These are phyloP conservation scores for Yamadazyma takamatsuzukensis DNA, from an alignment of 805 yeast genomes.

Conservation along the genomic window DNA sequence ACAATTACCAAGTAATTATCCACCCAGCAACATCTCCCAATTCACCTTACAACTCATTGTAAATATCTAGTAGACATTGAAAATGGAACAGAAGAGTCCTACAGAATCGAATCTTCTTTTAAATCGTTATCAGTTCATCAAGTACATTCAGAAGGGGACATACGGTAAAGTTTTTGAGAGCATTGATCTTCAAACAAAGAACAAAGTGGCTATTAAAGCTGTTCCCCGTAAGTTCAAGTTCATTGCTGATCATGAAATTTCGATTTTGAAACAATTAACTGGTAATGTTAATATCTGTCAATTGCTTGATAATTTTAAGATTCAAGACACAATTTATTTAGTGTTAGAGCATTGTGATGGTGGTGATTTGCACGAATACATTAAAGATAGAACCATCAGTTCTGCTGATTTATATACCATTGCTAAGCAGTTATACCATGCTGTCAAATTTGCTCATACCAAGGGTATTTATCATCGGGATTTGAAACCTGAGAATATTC, in stretches of 20 bases:
- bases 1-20: too few species aligned
- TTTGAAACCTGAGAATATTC: constrained; percentile 69
- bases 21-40: too few species aligned
- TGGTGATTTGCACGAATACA: constrained; percentile 11
- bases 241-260: constrained; percentile 55
- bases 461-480: constrained; percentile 66
- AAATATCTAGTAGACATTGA: constrained; percentile 8
- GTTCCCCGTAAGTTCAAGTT: constrained; percentile 20
- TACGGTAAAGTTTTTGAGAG: constrained; percentile 62
- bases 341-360: constrained; percentile 59
- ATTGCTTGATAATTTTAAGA: constrained; percentile 55
- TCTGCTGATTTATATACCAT: constrained; percentile 30
- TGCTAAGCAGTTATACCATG: constrained; percentile 49
- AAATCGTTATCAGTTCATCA: constrained; percentile 40
- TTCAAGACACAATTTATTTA: constrained; percentile 47
- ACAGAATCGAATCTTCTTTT: too few species aligned
- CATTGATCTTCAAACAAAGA: constrained; percentile 27
- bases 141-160: constrained; percentile 53
- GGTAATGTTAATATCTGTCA: constrained; percentile 54
- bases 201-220: constrained; percentile 52
- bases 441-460: constrained; percentile 53
- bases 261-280: constrained; percentile 32
- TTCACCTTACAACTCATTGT: too few species aligned
- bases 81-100: constrained; percentile 6
- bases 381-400: constrained; percentile 2